A percentile compares a stretch with the other conserved stretches of the same genome.
Evolutionary conservation across 2,329 filamentous ascomycete species (phyloP).

Genomic region (Xylariomycetidae sp.): DNA sequence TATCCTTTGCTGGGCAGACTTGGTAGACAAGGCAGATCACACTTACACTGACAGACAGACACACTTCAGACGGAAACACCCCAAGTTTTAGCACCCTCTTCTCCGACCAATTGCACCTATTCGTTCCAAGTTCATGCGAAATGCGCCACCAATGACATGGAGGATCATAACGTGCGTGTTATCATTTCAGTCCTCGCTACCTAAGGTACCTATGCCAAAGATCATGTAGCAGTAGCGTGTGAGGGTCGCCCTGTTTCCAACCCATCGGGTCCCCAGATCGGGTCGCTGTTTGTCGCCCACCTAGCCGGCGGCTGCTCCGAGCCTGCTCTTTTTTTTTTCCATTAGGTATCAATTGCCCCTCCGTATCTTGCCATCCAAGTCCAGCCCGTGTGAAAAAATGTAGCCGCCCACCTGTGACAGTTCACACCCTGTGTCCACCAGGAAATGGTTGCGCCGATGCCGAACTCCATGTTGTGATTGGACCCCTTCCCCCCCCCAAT

Average conservation of each 20-base stretch:
- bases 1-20: not conserved
- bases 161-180: slow-evolving; percentile 1
- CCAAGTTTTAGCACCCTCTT: slow-evolving; percentile 6
- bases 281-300: not conserved
- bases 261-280: not conserved
- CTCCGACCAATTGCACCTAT: not conserved
- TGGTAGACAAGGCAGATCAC: too few species aligned
- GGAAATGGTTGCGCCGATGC: not conserved
- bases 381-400: not conserved
- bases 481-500: not conserved
- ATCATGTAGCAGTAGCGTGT: not conserved
- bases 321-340: not conserved
- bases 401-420: too few species aligned
- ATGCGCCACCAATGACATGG: slow-evolving; percentile 1
- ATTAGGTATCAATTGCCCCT: slow-evolving; percentile 2
- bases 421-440: not conserved
- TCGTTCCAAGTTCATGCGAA: not conserved
- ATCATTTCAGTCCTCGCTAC: not conserved
- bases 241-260: not conserved
- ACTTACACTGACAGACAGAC: slow-evolving; percentile 2
- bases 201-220: not conserved
- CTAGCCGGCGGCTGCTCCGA: not conserved
- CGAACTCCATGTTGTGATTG: not conserved
- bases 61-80: slow-evolving; percentile 12
- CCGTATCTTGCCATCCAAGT: too few species aligned